phyloP scores from a whole-genome alignment of 2,329 filamentous ascomycete species.

The Aspergillus persii region DNA sequence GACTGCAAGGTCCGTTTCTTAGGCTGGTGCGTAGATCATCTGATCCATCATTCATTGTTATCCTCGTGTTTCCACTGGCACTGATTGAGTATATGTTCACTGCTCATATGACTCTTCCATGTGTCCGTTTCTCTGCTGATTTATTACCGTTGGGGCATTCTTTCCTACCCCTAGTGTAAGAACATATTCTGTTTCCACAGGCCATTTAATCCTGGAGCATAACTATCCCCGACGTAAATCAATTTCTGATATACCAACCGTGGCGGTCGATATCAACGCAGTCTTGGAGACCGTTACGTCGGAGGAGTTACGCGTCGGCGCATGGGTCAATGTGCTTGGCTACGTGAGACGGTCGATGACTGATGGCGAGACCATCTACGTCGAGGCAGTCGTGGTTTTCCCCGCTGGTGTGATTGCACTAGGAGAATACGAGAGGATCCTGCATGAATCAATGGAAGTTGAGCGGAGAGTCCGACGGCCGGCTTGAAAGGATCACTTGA shows the following conservation, averaged over 20 bases:
- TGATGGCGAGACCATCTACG: constrained; percentile 31
- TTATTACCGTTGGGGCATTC: constrained; percentile 9
- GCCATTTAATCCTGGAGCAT: constrained; percentile 66
- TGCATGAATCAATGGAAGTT: constrained; percentile 42
- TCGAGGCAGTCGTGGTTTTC: constrained; percentile 80
- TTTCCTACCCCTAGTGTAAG: constrained; percentile 51
- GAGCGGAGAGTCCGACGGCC: constrained; percentile 27
- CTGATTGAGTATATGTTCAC: background rate
- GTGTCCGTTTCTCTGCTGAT: background rate
- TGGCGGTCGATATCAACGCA: constrained; percentile 68
- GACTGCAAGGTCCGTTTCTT: constrained; percentile 86
- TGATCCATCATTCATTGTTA: background rate
- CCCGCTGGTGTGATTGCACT: constrained; percentile 70
- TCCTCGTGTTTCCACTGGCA: background rate
- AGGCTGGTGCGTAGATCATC: constrained; percentile 68
- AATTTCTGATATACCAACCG: constrained; percentile 42
- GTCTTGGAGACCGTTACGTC: constrained; percentile 64
- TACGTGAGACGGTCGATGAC: constrained; percentile 53
- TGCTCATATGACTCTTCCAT: background rate
- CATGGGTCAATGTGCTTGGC: constrained; percentile 87
- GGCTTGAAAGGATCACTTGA: background rate
- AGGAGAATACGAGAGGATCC: constrained; percentile 65
- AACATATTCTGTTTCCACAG: constrained; percentile 57
- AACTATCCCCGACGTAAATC: constrained; percentile 49
- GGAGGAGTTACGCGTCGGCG: constrained; percentile 67